A percentile compares a stretch with the other conserved stretches of the same genome.
Evolutionary conservation across 139 green algal genomes (phyloP).

Genomic region (Nannochloris sp.): DNA sequence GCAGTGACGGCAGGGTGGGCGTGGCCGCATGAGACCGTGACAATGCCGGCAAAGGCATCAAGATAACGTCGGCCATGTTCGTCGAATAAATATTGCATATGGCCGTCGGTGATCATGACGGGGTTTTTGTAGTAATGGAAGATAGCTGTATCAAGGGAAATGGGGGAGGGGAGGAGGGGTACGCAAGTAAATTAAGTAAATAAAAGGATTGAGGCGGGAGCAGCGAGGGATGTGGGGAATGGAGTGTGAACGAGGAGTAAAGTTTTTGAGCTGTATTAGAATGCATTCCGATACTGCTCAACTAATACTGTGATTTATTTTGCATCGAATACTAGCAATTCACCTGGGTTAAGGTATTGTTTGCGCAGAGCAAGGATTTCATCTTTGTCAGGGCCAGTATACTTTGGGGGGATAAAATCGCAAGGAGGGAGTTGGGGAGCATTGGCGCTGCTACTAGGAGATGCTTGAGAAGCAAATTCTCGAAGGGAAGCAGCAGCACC

Average conservation of each 20-base stretch:
- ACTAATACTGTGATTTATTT: too few species aligned
- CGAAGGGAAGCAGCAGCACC: too few species aligned
- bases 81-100: constrained; percentile 97
- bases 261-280: background rate
- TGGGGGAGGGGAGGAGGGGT: too few species aligned
- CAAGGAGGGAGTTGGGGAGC: constrained; percentile 53
- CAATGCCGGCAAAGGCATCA: constrained; percentile 95
- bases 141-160: constrained; percentile 24
- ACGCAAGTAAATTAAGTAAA: background rate
- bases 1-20: constrained; percentile 59
- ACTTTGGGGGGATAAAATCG: constrained; percentile 58
- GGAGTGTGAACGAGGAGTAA: too few species aligned
- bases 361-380: constrained; percentile 76
- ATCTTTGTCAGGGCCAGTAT: constrained; percentile 69
- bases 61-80: constrained; percentile 85
- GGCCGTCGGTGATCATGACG: constrained; percentile 91
- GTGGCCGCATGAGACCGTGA: constrained; percentile 91
- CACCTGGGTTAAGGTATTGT: constrained; percentile 77
- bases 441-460: too few species aligned
- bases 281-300: too few species aligned
- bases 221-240: too few species aligned
- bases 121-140: constrained; percentile 38
- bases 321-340: too few species aligned
- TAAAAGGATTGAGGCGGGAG: background rate
- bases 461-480: too few species aligned